Evolutionary conservation across 2,329 filamentous ascomycete species (phyloP), one percentile per base, ranked within the genome.

Genomic region (Chalaropsis ovoidea): DNA sequence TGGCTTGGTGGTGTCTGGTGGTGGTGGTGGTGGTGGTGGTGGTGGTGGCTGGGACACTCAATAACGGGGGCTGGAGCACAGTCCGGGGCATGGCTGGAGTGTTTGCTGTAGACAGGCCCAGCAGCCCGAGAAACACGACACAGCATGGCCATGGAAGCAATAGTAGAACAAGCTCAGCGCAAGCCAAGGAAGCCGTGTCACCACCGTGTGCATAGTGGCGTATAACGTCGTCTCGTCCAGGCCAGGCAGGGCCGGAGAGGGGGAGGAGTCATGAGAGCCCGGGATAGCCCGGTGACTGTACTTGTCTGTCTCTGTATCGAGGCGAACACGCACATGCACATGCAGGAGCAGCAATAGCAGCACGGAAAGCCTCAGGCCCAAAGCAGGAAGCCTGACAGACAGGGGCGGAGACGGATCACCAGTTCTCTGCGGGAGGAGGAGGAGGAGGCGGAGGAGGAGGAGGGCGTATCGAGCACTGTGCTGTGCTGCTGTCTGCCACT

Each of bases 11-110:
- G 31, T 31, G n/a, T n/a, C n/a, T 10, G 35, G 35, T 39, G 35
- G 35, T 39, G 35, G 35, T 58, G 54, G 54, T 58, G 54, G 54
- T n/a, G n/a, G n/a, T 10, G 35, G 35, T 39, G 35, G 35, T 39
- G 35, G 35, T 58, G 54, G 54, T 58, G 54, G 54, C 54, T 58
- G 54, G 54, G 54, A 58, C 27, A 19, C 54, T 17, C 54, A 58
- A 58, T 58, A 11, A n/a, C 54, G 54, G 24, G 24, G 54, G 54
- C 54, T 58, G 54, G 54, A 35, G 54, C 24, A 35, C 31, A 35
- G 54, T 35, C 54, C 17, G 31, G 27, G 39, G 27, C 17, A n/a
- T 58, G 54, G 54, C 27, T 58, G 54, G 54, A 58, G 54, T 39
- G 54, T 47, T 19, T 47, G 43, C 17, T 19, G 3, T 19, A 19